Percentiles rank a stretch among this genome's conserved stretches.
Evolutionary conservation across 768 basidiomycete species (phyloP).

Genomic region (Xerocomellus dryophilus): DNA sequence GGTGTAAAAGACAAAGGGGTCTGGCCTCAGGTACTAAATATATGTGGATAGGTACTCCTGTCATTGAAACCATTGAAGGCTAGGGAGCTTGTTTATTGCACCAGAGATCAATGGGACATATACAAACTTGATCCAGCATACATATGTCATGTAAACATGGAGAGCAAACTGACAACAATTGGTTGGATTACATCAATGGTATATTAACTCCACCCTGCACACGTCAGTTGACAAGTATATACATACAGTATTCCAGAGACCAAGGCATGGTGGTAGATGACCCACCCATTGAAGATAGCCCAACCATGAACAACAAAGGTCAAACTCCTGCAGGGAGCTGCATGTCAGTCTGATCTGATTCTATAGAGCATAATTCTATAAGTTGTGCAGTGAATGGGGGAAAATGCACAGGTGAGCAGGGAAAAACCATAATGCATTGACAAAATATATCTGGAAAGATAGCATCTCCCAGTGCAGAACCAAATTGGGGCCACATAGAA

Average conservation of each 20-base stretch:
- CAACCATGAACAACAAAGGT: neutral
- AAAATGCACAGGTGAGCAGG: neutral
- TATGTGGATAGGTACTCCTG: neutral
- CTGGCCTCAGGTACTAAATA: neutral
- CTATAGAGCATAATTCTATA: neutral
- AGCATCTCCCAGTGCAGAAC: neutral
- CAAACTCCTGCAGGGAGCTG: neutral
- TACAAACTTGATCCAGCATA: neutral
- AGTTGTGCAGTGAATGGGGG: neutral
- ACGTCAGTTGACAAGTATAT: neutral
- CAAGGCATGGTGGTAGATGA: neutral
- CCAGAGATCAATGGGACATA: neutral
- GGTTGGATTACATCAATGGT: neutral
- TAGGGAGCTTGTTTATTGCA: neutral
- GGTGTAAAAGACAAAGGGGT: neutral
- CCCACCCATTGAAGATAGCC: neutral
- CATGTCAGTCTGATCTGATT: neutral
- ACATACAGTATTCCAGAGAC: neutral
- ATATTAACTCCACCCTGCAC: neutral
- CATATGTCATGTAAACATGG: neutral
- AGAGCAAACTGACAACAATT: neutral
- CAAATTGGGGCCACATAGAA: no score
- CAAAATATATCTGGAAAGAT: neutral
- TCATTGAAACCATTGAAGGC: neutral
- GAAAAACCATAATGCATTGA: neutral